A percentile compares a stretch with the other conserved stretches of the same genome.
phyloP scores from a whole-genome alignment of 805 yeast species.

The Starmerella sp. region DNA sequence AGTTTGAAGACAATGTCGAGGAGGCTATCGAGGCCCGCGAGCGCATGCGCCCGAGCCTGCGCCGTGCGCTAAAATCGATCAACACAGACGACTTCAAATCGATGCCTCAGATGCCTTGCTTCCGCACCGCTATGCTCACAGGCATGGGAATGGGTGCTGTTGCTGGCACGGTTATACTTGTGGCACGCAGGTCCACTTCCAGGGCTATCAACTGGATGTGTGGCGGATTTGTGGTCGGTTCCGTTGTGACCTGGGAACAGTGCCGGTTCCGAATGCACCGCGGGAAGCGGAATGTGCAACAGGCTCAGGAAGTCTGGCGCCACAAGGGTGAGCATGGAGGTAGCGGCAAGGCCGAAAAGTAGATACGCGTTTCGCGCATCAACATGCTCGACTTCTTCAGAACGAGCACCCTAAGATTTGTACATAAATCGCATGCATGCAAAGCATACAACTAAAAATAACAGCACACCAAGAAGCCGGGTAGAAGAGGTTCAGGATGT shows the following conservation, averaged over 20 bases:
- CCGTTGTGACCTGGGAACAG: conserved; percentile 85
- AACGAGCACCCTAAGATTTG: too few species aligned
- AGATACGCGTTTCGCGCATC: not conserved
- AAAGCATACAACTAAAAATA: too few species aligned
- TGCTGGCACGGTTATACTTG: conserved; percentile 25
- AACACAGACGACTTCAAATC: conserved; percentile 27
- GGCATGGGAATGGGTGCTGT: conserved; percentile 29
- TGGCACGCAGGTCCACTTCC: conserved; percentile 22
- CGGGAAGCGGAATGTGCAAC: conserved; percentile 52
- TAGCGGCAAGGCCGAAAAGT: not conserved
- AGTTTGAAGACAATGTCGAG: conserved; percentile 24
- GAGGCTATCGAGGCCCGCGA: conserved; percentile 11
- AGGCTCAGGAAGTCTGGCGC: conserved; percentile 41
- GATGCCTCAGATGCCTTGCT: conserved; percentile 29
- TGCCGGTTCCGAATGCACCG: conserved; percentile 63
- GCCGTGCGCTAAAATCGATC: conserved; percentile 20
- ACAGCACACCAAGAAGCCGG: too few species aligned
- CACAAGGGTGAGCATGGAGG: conserved; percentile 5
- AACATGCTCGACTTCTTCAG: too few species aligned
- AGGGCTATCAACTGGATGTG: conserved; percentile 72
- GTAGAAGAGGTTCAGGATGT: too few species aligned
- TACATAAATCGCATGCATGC: not conserved
- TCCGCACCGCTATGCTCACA: conserved; percentile 30
- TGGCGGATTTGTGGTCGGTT: conserved; percentile 68
- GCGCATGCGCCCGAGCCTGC: conserved; percentile 18